phyloP scores from a whole-genome alignment of 2,329 filamentous ascomycete genomes.

The Parascedosporium putredinis region DNA sequence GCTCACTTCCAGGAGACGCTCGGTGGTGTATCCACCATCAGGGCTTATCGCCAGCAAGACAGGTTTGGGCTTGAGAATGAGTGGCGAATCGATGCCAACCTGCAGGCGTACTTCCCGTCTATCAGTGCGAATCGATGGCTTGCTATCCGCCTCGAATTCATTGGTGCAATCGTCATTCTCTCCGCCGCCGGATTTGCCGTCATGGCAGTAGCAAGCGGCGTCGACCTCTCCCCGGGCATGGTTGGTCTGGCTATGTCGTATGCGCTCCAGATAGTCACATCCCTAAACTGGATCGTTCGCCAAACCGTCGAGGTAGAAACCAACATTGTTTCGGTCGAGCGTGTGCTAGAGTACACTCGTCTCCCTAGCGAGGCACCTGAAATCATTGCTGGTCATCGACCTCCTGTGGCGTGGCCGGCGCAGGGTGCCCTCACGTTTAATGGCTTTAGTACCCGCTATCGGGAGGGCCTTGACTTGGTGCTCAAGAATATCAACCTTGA shows the following conservation, averaged over 20 bases:
- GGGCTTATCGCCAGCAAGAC: conserved; percentile 81
- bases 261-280: conserved; percentile 91
- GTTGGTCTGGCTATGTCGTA: conserved; percentile 96
- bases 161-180: conserved; percentile 89
- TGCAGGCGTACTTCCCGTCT: conserved; percentile 89
- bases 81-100: conserved; percentile 91
- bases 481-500: conserved; percentile 85
- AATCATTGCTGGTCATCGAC: conserved; percentile 77
- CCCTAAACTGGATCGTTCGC: conserved; percentile 96
- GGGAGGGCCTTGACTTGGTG: conserved; percentile 79
- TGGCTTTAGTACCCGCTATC: conserved; percentile 90
- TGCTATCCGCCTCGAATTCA: conserved; percentile 87
- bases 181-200: conserved; percentile 74
- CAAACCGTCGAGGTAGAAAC: conserved; percentile 99
- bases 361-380: conserved; percentile 91
- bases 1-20: conserved; percentile 98
- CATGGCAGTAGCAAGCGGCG: conserved; percentile 62
- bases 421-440: conserved; percentile 82
- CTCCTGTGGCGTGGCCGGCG: conserved; percentile 83
- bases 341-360: conserved; percentile 87
- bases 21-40: conserved; percentile 87
- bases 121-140: conserved; percentile 93
- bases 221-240: conserved; percentile 55
- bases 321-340: conserved; percentile 98
- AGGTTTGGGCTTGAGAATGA: conserved; percentile 91